Evolutionary conservation across 805 yeast species (phyloP).

Genomic region (Monosporozyma aerobia): DNA sequence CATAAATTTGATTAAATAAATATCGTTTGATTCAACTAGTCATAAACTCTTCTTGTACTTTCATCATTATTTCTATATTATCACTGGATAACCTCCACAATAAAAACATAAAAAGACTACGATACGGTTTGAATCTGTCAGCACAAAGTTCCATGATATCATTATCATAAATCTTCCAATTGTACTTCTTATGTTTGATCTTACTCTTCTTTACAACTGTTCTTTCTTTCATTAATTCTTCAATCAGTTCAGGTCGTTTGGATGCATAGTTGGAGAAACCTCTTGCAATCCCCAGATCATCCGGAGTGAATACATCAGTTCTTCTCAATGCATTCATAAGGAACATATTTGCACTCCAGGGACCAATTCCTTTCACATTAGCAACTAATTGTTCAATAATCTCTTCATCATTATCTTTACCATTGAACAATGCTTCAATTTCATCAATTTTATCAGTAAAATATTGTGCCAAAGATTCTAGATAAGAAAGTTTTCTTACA

Average conservation of each 20-base stretch:
- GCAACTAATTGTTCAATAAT: slow-evolving; percentile 40
- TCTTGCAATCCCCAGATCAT: slow-evolving; percentile 78
- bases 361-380: slow-evolving; percentile 61
- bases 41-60: slow-evolving; percentile 19
- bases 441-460: slow-evolving; percentile 35
- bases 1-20: not conserved
- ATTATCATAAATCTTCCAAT: slow-evolving; percentile 61
- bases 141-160: slow-evolving; percentile 49
- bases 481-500: slow-evolving; percentile 54
- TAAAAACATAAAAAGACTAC: slow-evolving; percentile 57
- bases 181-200: slow-evolving; percentile 38
- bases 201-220: slow-evolving; percentile 28
- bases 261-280: slow-evolving; percentile 62
- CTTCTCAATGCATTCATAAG: slow-evolving; percentile 58
- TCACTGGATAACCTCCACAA: slow-evolving; percentile 64
- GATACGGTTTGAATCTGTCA: slow-evolving; percentile 53
- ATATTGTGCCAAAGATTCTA: slow-evolving; percentile 44
- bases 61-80: slow-evolving; percentile 32
- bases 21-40: not conserved
- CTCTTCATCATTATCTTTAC: slow-evolving; percentile 33
- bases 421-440: slow-evolving; percentile 31
- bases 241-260: slow-evolving; percentile 41
- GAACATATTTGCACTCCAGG: slow-evolving; percentile 90
- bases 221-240: slow-evolving; percentile 37
- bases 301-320: slow-evolving; percentile 62